Evolutionary conservation across 2,329 filamentous ascomycete species (phyloP).

Genomic region (Nannizzia gypsea): DNA sequence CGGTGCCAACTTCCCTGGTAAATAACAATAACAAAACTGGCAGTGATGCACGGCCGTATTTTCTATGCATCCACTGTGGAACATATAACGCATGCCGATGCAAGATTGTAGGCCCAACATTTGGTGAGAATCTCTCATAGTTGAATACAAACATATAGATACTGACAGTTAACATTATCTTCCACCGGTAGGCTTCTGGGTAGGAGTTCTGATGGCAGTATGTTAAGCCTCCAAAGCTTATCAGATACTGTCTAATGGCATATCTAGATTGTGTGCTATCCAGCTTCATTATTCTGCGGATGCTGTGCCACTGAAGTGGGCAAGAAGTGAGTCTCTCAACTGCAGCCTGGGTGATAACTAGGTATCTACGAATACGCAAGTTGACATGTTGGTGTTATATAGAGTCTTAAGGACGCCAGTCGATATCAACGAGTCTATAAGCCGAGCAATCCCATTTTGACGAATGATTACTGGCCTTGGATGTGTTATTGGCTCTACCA

Average conservation of each 20-base stretch:
- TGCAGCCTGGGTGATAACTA: too few species aligned
- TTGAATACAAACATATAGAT: not conserved
- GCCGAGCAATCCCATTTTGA: not conserved
- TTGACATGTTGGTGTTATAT: not conserved
- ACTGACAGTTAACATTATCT: not conserved
- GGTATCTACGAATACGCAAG: not conserved
- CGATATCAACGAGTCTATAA: not conserved
- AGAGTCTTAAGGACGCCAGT: not conserved
- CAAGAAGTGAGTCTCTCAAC: conserved; percentile 35
- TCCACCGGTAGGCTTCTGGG: not conserved
- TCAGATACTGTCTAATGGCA: not conserved
- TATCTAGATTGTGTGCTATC: conserved; percentile 42
- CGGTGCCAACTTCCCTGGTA: not conserved
- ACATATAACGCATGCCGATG: conserved; percentile 47
- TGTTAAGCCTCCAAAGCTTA: not conserved
- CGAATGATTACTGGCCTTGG: not conserved
- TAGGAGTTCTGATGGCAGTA: not conserved
- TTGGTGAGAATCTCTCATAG: conserved; percentile 26
- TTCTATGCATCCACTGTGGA: conserved; percentile 45
- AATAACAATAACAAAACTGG: not conserved
- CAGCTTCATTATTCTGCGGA: conserved; percentile 44
- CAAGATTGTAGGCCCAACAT: conserved; percentile 45
- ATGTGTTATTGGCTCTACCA: not conserved
- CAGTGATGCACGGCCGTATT: not conserved
- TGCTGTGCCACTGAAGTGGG: conserved; percentile 44